Base-by-base conservation (phyloP, 2,329 filamentous ascomycete species). In the Claviceps purpurea region DNA sequence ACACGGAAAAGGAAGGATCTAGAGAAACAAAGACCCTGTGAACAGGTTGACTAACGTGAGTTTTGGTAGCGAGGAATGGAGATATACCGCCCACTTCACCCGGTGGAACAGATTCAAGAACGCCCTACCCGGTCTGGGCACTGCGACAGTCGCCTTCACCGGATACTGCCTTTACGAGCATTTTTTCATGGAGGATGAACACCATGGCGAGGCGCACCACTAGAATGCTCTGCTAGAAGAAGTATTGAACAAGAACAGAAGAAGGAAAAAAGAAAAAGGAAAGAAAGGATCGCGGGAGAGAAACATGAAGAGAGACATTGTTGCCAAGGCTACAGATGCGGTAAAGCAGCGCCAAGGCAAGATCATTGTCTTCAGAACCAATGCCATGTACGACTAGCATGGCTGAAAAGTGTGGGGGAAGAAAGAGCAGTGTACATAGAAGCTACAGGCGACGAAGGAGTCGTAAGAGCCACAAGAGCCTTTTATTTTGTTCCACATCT, bases 121-220 rank as follows among this genome's bases (percentile, higher is more conserved):
- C 63, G 76, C 82, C 57, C 89, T 98, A 67, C 93, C 93, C 40
- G 93, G 93, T 56, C 77, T 98, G 62, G 93, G 93, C 58, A 95
- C 91, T 61, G 93, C 89, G 37, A 86, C 86, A 5, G 90, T 93
- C 55, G 90, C 91, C 46, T 98, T 98, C 68, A 82, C 85, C 49
- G 84, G 75, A 57, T 98, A 98, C 74, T 89, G 90, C 68, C 81
- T 79, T 55, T 95, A 89, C 70, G 93, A 98, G 74, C 81, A 93
- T 68, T 72, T 94, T 52, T 95, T 96, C 69, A 66, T 95, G 60
- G 78, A 85, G 64, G 85, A 90, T 57, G 78, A 84, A 56, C 79
- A 83, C 60, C 80, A 80, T 58, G 69, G 70, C 55, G 64, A 64
- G 47, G 71, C 65, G 42, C 77, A 83, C 58, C 70, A 60, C 43